Evolutionary conservation across 2,329 filamentous ascomycete genomes (phyloP).

Genomic region (Aureobasidium pullulans): DNA sequence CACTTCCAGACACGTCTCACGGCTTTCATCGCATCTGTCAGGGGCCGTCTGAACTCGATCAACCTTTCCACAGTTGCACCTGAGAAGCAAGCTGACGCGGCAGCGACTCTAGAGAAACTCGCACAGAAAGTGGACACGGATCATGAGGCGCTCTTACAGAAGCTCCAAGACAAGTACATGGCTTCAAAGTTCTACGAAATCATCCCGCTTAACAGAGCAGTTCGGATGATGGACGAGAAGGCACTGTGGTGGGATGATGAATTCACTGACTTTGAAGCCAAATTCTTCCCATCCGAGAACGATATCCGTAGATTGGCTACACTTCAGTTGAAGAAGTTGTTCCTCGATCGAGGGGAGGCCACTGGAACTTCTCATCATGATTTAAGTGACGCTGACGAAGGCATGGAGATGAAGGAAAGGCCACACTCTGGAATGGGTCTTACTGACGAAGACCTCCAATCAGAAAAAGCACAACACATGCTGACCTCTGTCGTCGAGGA

Average conservation of each 20-base stretch:
- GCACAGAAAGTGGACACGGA: constrained; percentile 78
- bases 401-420: constrained; percentile 41
- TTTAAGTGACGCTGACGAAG: constrained; percentile 53
- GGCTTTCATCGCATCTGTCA: constrained; percentile 82
- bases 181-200: constrained; percentile 94
- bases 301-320: constrained; percentile 89
- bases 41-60: constrained; percentile 75
- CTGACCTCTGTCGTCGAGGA: constrained; percentile 60
- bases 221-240: constrained; percentile 86
- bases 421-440: constrained; percentile 28
- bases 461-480: constrained; percentile 57
- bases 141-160: constrained; percentile 62
- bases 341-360: constrained; percentile 77
- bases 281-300: constrained; percentile 90
- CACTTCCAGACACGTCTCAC: constrained; percentile 75
- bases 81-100: constrained; percentile 77
- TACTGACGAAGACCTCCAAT: constrained; percentile 39
- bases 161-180: constrained; percentile 85
- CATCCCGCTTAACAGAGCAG: constrained; percentile 81
- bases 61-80: constrained; percentile 84
- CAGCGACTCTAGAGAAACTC: constrained; percentile 70
- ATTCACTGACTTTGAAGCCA: constrained; percentile 83
- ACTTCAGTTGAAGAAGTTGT: constrained; percentile 88
- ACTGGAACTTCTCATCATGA: constrained; percentile 37
- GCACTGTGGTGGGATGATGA: constrained; percentile 88